These are phyloP conservation scores for Peltaster fructicola DNA, from an alignment of 2,329 filamentous ascomycete species.

Conservation along the genomic window DNA sequence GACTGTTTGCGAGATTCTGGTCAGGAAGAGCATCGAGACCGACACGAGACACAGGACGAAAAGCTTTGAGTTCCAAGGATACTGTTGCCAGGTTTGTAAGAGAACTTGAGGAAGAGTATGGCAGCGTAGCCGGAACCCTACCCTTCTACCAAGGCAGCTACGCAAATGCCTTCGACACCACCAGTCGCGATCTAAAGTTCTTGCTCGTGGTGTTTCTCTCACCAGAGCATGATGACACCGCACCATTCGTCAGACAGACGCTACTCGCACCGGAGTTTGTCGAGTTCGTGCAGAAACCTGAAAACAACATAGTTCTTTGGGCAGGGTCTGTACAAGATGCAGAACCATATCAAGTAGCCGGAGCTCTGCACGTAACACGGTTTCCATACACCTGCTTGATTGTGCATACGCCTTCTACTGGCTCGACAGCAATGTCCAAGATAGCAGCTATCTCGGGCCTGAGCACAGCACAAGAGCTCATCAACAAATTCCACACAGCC, in stretches of 20 bases:
- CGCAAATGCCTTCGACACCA: slow-evolving; percentile 74
- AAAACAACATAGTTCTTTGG: slow-evolving; percentile 76
- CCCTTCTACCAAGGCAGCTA: slow-evolving; percentile 80
- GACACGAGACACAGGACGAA: slow-evolving; percentile 43
- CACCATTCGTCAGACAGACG: slow-evolving; percentile 63
- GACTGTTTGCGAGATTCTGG: slow-evolving; percentile 33
- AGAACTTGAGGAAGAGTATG: slow-evolving; percentile 91
- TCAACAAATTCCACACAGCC: slow-evolving; percentile 55
- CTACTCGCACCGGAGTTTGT: slow-evolving; percentile 59
- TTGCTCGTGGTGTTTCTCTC: slow-evolving; percentile 76
- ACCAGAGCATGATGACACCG: slow-evolving; percentile 86
- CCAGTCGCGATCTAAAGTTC: slow-evolving; percentile 83
- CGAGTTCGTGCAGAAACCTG: slow-evolving; percentile 53
- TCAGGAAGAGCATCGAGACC: slow-evolving; percentile 38
- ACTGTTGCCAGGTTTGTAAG: slow-evolving; percentile 76
- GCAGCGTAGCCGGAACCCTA: slow-evolving; percentile 39
- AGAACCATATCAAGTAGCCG: slow-evolving; percentile 86
- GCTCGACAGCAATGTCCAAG: slow-evolving; percentile 77
- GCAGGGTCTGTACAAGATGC: slow-evolving; percentile 82
- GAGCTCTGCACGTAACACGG: slow-evolving; percentile 72
- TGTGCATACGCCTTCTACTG: slow-evolving; percentile 71
- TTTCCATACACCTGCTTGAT: slow-evolving; percentile 80
- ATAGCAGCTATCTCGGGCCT: slow-evolving; percentile 62
- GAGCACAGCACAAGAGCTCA: slow-evolving; percentile 50
- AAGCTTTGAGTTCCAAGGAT: slow-evolving; percentile 67